Conservation (phyloP, 78 protist genomes). For the Polysphondylium violaceum region DNA sequence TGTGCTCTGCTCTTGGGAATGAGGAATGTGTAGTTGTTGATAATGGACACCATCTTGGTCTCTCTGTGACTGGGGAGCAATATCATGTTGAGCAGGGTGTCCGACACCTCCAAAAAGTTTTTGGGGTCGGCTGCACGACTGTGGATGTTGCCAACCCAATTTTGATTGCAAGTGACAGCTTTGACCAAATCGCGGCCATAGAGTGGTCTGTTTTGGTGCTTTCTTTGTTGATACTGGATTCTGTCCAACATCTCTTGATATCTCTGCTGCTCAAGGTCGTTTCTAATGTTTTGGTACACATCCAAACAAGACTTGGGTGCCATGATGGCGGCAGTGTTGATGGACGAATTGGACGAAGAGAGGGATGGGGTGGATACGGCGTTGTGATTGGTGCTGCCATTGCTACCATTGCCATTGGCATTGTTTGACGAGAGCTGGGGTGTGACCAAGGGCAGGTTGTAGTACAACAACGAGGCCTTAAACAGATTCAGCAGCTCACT, state of each 20-base stretch:
- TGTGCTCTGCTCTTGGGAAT: slow-evolving; percentile 74
- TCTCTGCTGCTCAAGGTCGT: not conserved
- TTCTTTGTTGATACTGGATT: not conserved
- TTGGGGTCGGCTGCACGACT: not conserved
- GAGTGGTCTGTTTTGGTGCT: slow-evolving; percentile 19
- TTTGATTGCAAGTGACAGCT: not conserved
- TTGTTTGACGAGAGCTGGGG: no score
- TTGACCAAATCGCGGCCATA: slow-evolving; percentile 32
- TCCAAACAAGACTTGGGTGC: slow-evolving; percentile 45
- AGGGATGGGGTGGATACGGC: not conserved
- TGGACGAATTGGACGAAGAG: not conserved
- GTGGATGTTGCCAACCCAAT: slow-evolving; percentile 1
- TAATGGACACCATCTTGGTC: not conserved
- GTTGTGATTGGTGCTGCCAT: not conserved
- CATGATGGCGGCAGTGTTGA: not conserved
- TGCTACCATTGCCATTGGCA: not conserved
- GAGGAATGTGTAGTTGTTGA: slow-evolving; percentile 54
- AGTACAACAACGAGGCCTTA: not conserved
- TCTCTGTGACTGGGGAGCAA: slow-evolving; percentile 25
- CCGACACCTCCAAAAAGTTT: not conserved
- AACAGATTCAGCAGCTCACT: not conserved
- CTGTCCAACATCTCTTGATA: slow-evolving; percentile 45
- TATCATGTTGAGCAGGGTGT: slow-evolving; percentile 22
- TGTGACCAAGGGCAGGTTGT: no score
- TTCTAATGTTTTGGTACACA: slow-evolving; percentile 12